Base-by-base conservation (phyloP, 192 early-diverging fungal genomes). In the Backusella mclennaniae region DNA sequence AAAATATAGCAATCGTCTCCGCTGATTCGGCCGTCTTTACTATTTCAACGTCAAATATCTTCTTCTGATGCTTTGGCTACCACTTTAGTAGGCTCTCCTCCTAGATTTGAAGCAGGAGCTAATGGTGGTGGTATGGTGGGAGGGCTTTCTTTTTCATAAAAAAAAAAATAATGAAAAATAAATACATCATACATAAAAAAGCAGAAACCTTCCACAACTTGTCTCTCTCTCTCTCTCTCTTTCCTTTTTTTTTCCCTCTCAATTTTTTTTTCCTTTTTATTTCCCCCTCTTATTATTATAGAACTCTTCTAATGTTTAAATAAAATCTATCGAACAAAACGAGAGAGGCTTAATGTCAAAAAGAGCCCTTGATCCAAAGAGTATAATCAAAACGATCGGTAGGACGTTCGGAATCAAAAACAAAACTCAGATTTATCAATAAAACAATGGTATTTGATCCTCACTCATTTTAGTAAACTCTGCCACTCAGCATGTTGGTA, bases 31-130 rank as follows among this genome's bases (percentile, higher is more conserved):
- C 70, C 70, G 21, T 71, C 70, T 15, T 26, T 44, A 49, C 41
- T 71, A 26, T 49, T 49, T 29, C 39, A 71, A 15, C 70, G 70
- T 71, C 70, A 49, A 44, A 71, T 49, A 49, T 71, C 70, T 33
- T 49, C 70, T 21, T 71, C 70, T 4, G 70, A 71, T 49, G 70
- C 26, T 49, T 71, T 71, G 23, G 29, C 49, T 73, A 21, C 52
- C 26, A 73, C 72, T 36, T 59, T 73, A 5, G 35, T 73, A 38
- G 72, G 72, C 35, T 73, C 72, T 33, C 72, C 72, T 35, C 72
- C 72, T 21, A 49, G 49, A 59, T 73, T 42, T 29, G 70, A 71
- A 1, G 29, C 70, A 71, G 70, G 44, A 42, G 69, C 39, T 12
- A 8, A 15, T 35, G 67, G 56, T 63, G 56, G 56, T 12, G 56